Conservation (phyloP, 1,284 basidiomycete species). For the Fomitopsis betulina region DNA sequence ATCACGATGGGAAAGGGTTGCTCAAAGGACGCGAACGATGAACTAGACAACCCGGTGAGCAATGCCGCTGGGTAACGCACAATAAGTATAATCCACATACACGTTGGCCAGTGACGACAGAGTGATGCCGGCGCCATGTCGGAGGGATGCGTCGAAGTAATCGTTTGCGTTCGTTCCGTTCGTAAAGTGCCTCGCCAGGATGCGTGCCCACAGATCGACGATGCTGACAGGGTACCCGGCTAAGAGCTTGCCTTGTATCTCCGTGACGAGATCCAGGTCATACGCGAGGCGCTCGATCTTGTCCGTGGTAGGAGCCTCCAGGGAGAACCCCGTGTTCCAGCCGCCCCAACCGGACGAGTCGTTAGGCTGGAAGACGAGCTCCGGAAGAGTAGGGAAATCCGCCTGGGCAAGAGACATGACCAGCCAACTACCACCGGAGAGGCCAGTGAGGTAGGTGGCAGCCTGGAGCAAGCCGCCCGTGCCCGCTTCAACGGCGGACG, state of each 20-base stretch:
- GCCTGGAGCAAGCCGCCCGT: slow-evolving; percentile 47
- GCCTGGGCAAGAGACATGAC: slow-evolving; percentile 22
- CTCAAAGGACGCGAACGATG: slow-evolving; percentile 14
- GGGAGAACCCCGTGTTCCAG: slow-evolving; percentile 17
- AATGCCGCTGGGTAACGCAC: background rate
- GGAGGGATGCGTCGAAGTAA: slow-evolving; percentile 13
- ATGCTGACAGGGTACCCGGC: slow-evolving; percentile 23
- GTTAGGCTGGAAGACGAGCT: slow-evolving; percentile 18
- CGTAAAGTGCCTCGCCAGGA: slow-evolving; percentile 22
- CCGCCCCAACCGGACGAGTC: slow-evolving; percentile 11
- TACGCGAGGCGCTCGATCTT: slow-evolving; percentile 9
- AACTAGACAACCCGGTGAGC: slow-evolving; percentile 9
- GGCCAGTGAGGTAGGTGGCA: slow-evolving; percentile 36
- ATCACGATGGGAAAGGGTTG: slow-evolving; percentile 25
- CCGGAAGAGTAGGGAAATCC: slow-evolving; percentile 21
- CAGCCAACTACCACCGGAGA: slow-evolving; percentile 35
- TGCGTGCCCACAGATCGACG: slow-evolving; percentile 22
- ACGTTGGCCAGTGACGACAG: slow-evolving; percentile 18
- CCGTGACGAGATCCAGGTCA: slow-evolving; percentile 11
- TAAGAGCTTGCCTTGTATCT: slow-evolving; percentile 17
- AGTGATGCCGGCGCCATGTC: slow-evolving; percentile 24
- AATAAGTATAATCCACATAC: slow-evolving; percentile 12
- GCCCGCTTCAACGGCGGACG: slow-evolving; percentile 33
- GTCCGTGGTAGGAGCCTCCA: slow-evolving; percentile 14
- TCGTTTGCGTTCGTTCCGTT: slow-evolving; percentile 20